Conservation (phyloP, 2,329 filamentous ascomycete genomes). For the Tolypocladium endophyticum region DNA sequence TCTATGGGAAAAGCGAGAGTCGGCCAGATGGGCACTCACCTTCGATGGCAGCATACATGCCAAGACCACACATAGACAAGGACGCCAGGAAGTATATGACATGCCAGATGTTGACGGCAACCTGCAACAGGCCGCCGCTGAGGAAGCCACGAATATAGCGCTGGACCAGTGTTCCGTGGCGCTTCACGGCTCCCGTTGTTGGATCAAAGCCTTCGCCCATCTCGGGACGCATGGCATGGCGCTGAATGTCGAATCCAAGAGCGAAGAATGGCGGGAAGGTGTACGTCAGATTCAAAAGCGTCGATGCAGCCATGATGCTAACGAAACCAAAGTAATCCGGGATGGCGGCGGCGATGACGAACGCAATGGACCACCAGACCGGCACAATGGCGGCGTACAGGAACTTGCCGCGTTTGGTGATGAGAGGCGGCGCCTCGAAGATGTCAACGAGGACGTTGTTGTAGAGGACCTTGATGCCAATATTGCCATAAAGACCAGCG, state of each 20-base stretch:
- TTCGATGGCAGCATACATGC: slow-evolving; percentile 6
- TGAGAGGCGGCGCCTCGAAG: slow-evolving; percentile 36
- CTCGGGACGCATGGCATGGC: slow-evolving; percentile 5
- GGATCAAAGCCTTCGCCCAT: slow-evolving; percentile 9
- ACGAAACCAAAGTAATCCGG: slow-evolving; percentile 38
- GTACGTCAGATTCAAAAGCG: slow-evolving; percentile 49
- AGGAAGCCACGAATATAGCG: slow-evolving; percentile 4
- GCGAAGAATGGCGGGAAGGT: slow-evolving; percentile 37
- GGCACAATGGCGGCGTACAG: slow-evolving; percentile 40
- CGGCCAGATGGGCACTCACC: not conserved
- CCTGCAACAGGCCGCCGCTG: slow-evolving; percentile 2
- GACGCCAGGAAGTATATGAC: slow-evolving; percentile 6
- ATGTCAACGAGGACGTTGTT: slow-evolving; percentile 40
- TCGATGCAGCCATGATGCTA: slow-evolving; percentile 40
- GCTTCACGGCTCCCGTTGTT: slow-evolving; percentile 2
- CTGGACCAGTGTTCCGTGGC: slow-evolving; percentile 1
- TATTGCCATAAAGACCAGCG: slow-evolving; percentile 40
- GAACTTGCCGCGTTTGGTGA: slow-evolving; percentile 34
- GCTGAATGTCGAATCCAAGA: slow-evolving; percentile 9
- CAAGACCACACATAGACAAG: slow-evolving; percentile 6
- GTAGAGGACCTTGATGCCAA: slow-evolving; percentile 44
- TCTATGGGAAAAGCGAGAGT: no score
- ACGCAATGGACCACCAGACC: slow-evolving; percentile 47
- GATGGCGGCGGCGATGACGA: slow-evolving; percentile 41
- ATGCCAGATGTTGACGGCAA: slow-evolving; percentile 3